A percentile compares a stretch with the other conserved stretches of the same genome.
phyloP scores from a whole-genome alignment of 2,329 filamentous ascomycete genomes.

The Rhinocladiella similis region DNA sequence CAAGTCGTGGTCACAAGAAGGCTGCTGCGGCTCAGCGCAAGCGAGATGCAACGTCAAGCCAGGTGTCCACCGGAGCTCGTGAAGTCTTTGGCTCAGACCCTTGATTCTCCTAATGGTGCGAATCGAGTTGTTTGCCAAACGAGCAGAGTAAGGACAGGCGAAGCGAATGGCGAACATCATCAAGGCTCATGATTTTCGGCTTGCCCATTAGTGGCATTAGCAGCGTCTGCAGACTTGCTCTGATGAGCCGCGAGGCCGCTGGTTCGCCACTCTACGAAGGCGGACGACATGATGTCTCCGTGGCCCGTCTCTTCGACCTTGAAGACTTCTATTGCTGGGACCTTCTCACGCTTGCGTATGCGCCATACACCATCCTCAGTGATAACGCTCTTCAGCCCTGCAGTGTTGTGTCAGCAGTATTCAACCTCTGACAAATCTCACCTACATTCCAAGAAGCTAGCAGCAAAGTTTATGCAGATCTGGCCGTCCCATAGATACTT shows the following conservation, averaged over 20 bases:
- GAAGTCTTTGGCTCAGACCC: neutral
- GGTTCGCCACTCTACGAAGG: constrained; percentile 72
- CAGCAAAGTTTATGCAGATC: constrained; percentile 87
- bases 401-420: constrained; percentile 6
- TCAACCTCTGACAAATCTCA: constrained; percentile 8
- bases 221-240: neutral
- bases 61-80: neutral
- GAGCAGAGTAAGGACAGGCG: too few species aligned
- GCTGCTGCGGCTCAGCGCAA: constrained; percentile 25
- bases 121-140: neutral
- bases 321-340: constrained; percentile 69
- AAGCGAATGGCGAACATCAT: neutral
- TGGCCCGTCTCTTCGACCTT: constrained; percentile 72
- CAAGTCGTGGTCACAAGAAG: constrained; percentile 59
- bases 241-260: constrained; percentile 21
- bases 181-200: neutral
- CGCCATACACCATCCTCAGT: constrained; percentile 74
- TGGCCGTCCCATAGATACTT: constrained; percentile 84
- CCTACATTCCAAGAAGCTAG: constrained; percentile 74
- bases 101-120: neutral
- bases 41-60: neutral
- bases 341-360: constrained; percentile 66
- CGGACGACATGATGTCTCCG: constrained; percentile 72
- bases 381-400: constrained; percentile 64
- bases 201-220: neutral